A percentile compares a stretch with the other conserved stretches of the same genome.
phyloP scores from a whole-genome alignment of 495 filamentous ascomycete genomes.

The Venustampulla echinocandica region DNA sequence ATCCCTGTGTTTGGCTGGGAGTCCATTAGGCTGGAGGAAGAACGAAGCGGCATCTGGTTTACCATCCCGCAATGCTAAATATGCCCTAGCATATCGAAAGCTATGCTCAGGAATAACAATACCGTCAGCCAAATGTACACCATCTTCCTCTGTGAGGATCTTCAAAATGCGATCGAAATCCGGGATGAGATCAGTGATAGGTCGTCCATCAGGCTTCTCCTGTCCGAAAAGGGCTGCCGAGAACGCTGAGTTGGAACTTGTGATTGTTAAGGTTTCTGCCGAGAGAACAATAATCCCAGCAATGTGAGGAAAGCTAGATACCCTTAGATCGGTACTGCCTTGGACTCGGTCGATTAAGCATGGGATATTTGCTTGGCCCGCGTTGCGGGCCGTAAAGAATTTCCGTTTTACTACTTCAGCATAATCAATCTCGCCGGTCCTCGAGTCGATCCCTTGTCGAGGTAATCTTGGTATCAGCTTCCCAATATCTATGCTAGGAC shows the following conservation, averaged over 20 bases:
- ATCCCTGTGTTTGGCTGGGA: slow-evolving; percentile 81
- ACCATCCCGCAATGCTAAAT: slow-evolving; percentile 73
- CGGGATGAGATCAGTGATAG: slow-evolving; percentile 73
- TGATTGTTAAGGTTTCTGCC: slow-evolving; percentile 65
- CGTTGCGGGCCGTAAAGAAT: slow-evolving; percentile 73
- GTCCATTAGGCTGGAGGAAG: slow-evolving; percentile 71
- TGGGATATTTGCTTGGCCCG: slow-evolving; percentile 67
- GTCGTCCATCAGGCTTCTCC: slow-evolving; percentile 67
- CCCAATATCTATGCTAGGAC: slow-evolving; percentile 60
- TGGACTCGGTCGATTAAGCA: slow-evolving; percentile 61
- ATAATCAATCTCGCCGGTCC: slow-evolving; percentile 61
- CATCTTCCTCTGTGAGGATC: slow-evolving; percentile 78
- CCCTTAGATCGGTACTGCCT: slow-evolving; percentile 56
- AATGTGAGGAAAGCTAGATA: slow-evolving; percentile 94
- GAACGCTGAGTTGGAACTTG: slow-evolving; percentile 91
- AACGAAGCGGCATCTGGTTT: slow-evolving; percentile 64
- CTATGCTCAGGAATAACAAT: slow-evolving; percentile 94
- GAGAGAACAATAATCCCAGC: slow-evolving; percentile 90
- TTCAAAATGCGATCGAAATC: slow-evolving; percentile 76
- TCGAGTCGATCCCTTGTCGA: slow-evolving; percentile 53
- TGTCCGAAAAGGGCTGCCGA: slow-evolving; percentile 86
- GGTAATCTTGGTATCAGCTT: slow-evolving; percentile 74
- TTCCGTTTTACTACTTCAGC: slow-evolving; percentile 57
- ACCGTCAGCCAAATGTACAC: slow-evolving; percentile 75
- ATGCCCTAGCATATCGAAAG: slow-evolving; percentile 79